Base-by-base conservation (phyloP, 2,329 filamentous ascomycete genomes). In the Tolypocladium endophyticum region DNA sequence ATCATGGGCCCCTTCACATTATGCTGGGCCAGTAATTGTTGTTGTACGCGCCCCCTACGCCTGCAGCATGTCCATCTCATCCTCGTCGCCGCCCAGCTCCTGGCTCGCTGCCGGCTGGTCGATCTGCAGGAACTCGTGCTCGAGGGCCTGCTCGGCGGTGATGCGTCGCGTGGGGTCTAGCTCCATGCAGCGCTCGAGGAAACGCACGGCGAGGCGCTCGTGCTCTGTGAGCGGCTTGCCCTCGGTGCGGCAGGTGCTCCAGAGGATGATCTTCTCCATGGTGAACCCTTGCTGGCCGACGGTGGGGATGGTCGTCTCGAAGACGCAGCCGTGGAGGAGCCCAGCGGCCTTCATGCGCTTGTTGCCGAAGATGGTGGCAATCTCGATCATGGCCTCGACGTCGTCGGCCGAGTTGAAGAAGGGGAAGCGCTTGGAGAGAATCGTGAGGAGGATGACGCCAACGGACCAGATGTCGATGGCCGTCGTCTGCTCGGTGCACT, bases 321-420 rank as follows among this genome's bases (percentile, higher is more conserved):
- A 91, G 60, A 96, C 86, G 68, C 92, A 90, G 1, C 94, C 94
- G 69, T 99, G 94, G 57, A 96, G 79, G 23, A 91, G 78, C 0
- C 90, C 91, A 3, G 88, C 89, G 39, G 84, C 79, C 69, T 88
- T 89, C 93, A 99, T 97, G 61, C 87, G 86, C 70, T 84, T 87
- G 50, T 82, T 81, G 56, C 94, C 94, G 71, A 97, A 97, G 62
- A 99, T 96, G 61, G 91, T 96, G 41, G 92, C 90, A 65, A 99
- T 95, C 74, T 99, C 94, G 65, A 99, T 93, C 82, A 97, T 88
- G 57, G 94, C 94, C 70, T 99, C 94, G 55, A 99, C 89, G 68
- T 99, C 94, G 72, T 99, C 94, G n/a, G 92, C 88, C 54, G 90
- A 96, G 75, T 99, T 97, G 81, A 99, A 99, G 75, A 99, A 99